These are phyloP conservation scores for Amanita inopinata DNA, from an alignment of 768 basidiomycete genomes.

Conservation along the genomic window DNA sequence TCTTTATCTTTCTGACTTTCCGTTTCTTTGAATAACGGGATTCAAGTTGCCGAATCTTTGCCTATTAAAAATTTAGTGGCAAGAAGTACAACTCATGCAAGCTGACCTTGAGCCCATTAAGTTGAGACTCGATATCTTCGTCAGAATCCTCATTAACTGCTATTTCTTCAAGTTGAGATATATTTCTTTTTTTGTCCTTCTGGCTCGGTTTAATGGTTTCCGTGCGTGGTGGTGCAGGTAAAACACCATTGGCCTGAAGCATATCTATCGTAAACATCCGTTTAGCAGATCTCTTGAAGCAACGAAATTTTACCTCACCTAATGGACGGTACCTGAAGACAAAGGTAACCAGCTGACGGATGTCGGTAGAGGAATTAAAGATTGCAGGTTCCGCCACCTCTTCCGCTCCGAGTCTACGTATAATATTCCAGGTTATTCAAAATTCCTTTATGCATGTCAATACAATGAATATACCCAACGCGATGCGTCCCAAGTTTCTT, in stretches of 20 bases:
- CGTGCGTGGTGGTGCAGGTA: constrained; percentile 2
- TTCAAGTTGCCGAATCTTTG: not conserved
- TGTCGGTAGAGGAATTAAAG: not conserved
- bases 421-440: not conserved
- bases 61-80: not conserved
- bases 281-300: not conserved
- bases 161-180: not conserved
- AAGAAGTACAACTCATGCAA: not conserved
- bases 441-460: not conserved
- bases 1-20: not conserved
- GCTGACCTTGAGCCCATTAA: constrained; percentile 2
- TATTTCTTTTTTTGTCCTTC: not conserved
- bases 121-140: not conserved
- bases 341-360: constrained; percentile 12
- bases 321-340: constrained; percentile 18
- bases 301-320: constrained; percentile 11
- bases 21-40: constrained; percentile 2
- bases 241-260: constrained; percentile 14
- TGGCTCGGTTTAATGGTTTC: not conserved
- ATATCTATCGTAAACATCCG: constrained; percentile 7
- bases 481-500: constrained; percentile 18
- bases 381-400: not conserved
- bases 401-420: not conserved
- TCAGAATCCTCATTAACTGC: not conserved
- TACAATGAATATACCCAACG: constrained; percentile 11